These are phyloP conservation scores for Aphanomyces invadans DNA, from an alignment of 352 stramenopile genomes.

Conservation along the genomic window DNA sequence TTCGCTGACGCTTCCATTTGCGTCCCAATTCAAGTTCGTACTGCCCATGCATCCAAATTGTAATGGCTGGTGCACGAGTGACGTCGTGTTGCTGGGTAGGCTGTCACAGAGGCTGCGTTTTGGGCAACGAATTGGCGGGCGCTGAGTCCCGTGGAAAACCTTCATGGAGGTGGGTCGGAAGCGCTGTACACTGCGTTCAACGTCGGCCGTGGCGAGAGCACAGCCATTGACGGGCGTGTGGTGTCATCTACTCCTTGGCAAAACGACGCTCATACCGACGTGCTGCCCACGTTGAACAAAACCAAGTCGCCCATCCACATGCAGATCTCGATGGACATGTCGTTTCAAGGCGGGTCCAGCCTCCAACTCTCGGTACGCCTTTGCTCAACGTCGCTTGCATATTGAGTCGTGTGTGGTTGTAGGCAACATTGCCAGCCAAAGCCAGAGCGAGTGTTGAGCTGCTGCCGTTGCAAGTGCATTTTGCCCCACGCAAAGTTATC, in stretches of 20 bases:
- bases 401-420: background rate
- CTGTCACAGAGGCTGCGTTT: conserved; percentile 5
- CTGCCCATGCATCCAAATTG: too few species aligned
- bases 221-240: background rate
- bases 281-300: conserved; percentile 9
- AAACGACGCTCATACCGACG: background rate
- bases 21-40: too few species aligned
- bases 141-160: background rate
- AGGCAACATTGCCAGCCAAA: conserved; percentile 5
- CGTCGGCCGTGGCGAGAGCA: background rate
- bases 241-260: background rate
- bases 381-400: background rate
- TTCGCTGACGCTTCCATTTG: conserved; percentile 16
- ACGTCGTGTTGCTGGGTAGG: background rate
- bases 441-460: conserved; percentile 3
- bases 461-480: conserved; percentile 1
- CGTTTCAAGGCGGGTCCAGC: conserved; percentile 17
- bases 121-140: conserved; percentile 15
- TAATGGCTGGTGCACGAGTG: too few species aligned
- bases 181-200: conserved; percentile 14
- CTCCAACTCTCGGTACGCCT: conserved; percentile 1
- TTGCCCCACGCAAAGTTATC: conserved; percentile 3
- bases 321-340: background rate
- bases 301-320: background rate
- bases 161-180: background rate